phyloP scores from a whole-genome alignment of 352 stramenopile genomes.

The Hyaloperonospora arabidopsidis region DNA sequence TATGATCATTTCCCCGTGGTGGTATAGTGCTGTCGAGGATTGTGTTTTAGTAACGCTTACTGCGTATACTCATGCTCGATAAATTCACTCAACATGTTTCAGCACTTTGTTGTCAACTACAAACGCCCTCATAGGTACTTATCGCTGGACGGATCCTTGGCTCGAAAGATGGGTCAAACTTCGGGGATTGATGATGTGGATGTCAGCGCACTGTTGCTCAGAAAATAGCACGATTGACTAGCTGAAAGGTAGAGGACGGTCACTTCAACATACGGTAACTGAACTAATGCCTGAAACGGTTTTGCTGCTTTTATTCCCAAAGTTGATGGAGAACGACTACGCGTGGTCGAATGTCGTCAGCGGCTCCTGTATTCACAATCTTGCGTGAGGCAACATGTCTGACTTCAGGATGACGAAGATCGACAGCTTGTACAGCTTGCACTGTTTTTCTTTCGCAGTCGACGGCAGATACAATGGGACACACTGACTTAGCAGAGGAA shows the following conservation, averaged over 20 bases:
- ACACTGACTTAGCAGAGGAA: conserved; percentile 25
- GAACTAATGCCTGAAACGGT: background rate
- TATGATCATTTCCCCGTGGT: background rate
- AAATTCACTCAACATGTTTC: background rate
- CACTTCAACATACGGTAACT: conserved; percentile 5
- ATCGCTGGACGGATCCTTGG: no score
- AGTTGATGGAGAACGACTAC: conserved; percentile 27
- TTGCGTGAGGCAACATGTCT: conserved; percentile 24
- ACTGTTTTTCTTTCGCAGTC: conserved; percentile 6
- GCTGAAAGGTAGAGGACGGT: background rate
- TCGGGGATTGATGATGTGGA: no score
- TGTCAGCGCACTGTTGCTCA: no score
- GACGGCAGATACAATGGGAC: conserved; percentile 28
- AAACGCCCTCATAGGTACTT: background rate
- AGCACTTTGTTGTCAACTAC: background rate
- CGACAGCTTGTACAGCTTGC: conserved; percentile 47
- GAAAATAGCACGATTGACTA: background rate
- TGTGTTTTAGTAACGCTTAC: conserved; percentile 20
- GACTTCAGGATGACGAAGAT: conserved; percentile 53
- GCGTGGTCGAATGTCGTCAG: conserved; percentile 6
- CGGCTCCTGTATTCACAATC: background rate
- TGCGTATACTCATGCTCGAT: no score
- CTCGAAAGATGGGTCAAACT: background rate
- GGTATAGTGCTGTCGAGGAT: background rate
- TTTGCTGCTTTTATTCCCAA: conserved; percentile 7